These are phyloP conservation scores for Pseudopediastrum boryanum DNA, from an alignment of 139 green algal species.

Conservation along the genomic window DNA sequence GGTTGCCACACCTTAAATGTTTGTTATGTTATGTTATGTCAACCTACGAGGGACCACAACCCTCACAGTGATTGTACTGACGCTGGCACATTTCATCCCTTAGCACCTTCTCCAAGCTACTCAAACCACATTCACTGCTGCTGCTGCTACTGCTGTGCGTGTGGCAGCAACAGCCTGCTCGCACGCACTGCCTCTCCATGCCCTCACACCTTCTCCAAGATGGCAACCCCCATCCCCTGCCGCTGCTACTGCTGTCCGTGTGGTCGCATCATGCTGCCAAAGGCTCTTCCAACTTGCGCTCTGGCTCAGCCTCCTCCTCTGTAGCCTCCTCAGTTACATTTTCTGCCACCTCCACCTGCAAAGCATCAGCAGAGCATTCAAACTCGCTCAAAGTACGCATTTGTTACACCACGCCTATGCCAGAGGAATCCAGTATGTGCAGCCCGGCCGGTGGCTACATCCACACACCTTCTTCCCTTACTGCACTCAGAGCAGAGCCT, in stretches of 20 bases:
- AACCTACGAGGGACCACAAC: background rate
- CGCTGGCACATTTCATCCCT: background rate
- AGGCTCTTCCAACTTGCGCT: conserved; percentile 17
- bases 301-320: background rate
- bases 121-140: background rate
- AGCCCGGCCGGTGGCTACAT: background rate
- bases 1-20: background rate
- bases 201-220: background rate
- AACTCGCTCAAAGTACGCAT: background rate
- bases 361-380: no score
- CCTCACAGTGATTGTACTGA: background rate
- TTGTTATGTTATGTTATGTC: background rate
- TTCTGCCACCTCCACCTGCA: conserved; percentile 14
- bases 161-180: no score
- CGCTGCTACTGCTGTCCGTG: conserved; percentile 3
- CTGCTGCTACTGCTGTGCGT: conserved; percentile 3
- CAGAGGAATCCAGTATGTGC: background rate
- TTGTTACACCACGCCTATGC: background rate
- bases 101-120: background rate
- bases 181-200: no score
- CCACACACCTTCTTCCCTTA: no score
- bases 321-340: background rate
- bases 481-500: no score
- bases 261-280: conserved; percentile 2
- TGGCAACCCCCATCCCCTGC: background rate